Percentiles rank a stretch among this genome's conserved stretches.
These are phyloP conservation scores for Colletotrichum endophyticum DNA, from an alignment of 2,329 filamentous ascomycete species.

Conservation along the genomic window DNA sequence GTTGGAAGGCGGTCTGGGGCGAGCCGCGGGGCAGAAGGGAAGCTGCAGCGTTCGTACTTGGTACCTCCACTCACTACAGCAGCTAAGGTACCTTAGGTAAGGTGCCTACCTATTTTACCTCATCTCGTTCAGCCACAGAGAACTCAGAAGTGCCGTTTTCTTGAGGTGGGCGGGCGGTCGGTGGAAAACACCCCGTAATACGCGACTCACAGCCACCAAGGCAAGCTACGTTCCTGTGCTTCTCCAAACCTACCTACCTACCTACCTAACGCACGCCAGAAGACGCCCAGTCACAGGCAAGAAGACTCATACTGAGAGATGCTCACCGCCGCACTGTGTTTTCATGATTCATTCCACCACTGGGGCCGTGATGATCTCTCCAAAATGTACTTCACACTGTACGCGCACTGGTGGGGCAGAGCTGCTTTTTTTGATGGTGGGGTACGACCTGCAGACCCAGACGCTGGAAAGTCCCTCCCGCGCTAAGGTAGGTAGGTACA, in stretches of 20 bases:
- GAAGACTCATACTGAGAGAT: not conserved
- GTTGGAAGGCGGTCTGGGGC: not conserved
- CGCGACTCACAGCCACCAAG: too few relatives aligned
- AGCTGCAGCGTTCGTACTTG: not conserved
- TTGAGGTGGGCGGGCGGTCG: not conserved
- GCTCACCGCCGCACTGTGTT: not conserved
- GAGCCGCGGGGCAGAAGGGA: not conserved
- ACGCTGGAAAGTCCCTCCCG: not conserved
- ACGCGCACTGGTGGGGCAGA: not conserved
- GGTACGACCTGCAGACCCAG: slow-evolving; percentile 19
- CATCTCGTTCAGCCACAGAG: too few relatives aligned
- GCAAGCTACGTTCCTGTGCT: not conserved
- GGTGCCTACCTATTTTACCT: not conserved
- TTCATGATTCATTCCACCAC: not conserved
- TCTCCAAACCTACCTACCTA: not conserved
- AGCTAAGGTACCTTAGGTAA: not conserved
- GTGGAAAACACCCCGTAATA: not conserved
- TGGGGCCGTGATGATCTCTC: not conserved
- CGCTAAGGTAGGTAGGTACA: not conserved
- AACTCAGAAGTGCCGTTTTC: not conserved
- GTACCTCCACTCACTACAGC: not conserved
- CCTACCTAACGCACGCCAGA: too few relatives aligned
- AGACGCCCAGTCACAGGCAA: not conserved
- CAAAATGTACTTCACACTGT: not conserved
- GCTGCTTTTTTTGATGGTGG: slow-evolving; percentile 20